Conservation (phyloP, 257 asterid genomes). For the Thymus quinquecostatus region DNA sequence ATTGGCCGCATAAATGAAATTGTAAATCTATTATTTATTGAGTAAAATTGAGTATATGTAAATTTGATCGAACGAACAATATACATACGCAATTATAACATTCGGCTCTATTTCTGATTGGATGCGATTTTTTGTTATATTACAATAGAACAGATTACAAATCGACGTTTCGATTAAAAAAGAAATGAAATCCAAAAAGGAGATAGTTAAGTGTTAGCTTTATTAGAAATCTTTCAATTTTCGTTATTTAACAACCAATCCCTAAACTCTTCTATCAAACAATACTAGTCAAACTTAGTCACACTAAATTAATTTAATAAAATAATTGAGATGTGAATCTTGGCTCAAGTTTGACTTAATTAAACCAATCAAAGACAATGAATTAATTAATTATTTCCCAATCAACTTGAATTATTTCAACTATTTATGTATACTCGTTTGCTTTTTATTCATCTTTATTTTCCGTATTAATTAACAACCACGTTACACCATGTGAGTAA, state of each 20-base stretch:
- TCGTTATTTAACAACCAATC: not conserved
- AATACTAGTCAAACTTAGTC: not conserved
- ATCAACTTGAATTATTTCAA: not conserved
- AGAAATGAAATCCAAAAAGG: not conserved
- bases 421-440: not conserved
- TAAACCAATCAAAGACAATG: not conserved
- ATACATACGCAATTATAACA: too few relatives aligned
- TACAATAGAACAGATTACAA: not conserved
- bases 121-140: too few relatives aligned
- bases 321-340: not conserved
- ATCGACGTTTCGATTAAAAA: not conserved
- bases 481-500: not conserved
- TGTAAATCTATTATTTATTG: too few relatives aligned
- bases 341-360: not conserved
- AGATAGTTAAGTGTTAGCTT: not conserved
- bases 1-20: too few relatives aligned
- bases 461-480: not conserved
- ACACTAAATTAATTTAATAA: not conserved
- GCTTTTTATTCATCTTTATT: not conserved
- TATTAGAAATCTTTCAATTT: not conserved
- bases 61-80: too few relatives aligned
- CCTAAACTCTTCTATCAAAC: not conserved
- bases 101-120: too few relatives aligned
- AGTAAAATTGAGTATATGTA: too few relatives aligned
- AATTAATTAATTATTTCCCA: not conserved